Evolutionary conservation across 768 basidiomycete species (phyloP), one percentile per base, ranked within the genome.

Genomic region (Chalciporus pseudorubinellus): DNA sequence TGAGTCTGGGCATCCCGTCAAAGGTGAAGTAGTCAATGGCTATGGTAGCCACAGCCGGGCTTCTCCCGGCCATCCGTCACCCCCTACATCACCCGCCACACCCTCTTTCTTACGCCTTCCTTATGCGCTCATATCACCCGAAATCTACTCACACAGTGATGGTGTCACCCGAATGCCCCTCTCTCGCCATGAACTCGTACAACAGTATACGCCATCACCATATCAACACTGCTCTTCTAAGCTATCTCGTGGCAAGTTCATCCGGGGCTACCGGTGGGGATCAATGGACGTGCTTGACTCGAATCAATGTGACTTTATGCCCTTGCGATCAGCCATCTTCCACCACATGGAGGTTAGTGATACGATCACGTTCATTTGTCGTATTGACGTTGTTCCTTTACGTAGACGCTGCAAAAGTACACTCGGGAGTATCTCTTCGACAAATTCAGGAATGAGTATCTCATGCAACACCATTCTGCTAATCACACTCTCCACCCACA

Each of bases 101-200:
- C 74, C 83, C 51, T 74, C 83, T 43, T 74, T 82, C 53, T 67
- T 84, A 60, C 81, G 84, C 50, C 77, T 91, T 47, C 89, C 89
- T n/a, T 91, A 89, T 70, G 87, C 90, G 14, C 79, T 92, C 65
- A 82, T 90, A 61, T 86, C 90, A 8, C 90, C 90, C 18, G 90
- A 92, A 70, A 76, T 80, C 50, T 92, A 89, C 70, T 87, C 87
- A 45, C 88, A 91, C 70, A 88, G 85, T 67, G 89, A 91, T 63
- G 89, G 89, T 10, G 84, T 90, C 47, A 68, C 77, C 38, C 76
- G 83, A 52, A 70, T 74, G 22, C 67, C 77, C 22, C 76, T 72
- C 19, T 78, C 85, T 10, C 84, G 89, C 43, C 83, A 85, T 60
- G 87, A 90, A 61, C 78, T 90, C 22, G 76, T 84, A 43, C 79